phyloP scores from a whole-genome alignment of 257 asterid genomes.

The Scutellaria galericulata region DNA sequence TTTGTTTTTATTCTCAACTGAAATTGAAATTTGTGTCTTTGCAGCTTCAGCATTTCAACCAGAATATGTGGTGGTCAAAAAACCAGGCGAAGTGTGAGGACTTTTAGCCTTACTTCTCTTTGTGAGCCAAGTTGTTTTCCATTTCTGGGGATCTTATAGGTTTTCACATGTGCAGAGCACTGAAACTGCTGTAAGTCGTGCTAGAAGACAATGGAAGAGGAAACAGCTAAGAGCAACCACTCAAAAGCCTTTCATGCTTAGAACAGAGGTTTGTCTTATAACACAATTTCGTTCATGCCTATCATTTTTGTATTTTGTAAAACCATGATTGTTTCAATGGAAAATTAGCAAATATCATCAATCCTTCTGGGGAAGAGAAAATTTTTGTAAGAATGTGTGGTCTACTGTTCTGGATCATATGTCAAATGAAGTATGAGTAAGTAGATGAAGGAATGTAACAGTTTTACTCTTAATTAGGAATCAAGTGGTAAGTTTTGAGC shows the following conservation, averaged over 20 bases:
- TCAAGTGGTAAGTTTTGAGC: background rate
- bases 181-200: conserved; percentile 59
- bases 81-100: conserved; percentile 73
- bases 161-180: conserved; percentile 59
- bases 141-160: conserved; percentile 30
- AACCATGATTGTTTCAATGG: background rate
- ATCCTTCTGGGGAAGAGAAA: conserved; percentile 1
- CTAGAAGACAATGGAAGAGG: conserved; percentile 61
- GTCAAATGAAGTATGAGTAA: background rate
- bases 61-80: conserved; percentile 59
- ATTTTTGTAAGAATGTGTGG: background rate
- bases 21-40: conserved; percentile 31
- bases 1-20: conserved; percentile 33
- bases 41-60: conserved; percentile 56
- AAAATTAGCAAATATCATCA: conserved; percentile 1
- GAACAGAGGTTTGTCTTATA: conserved; percentile 69
- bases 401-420: background rate
- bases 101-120: conserved; percentile 13
- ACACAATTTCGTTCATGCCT: conserved; percentile 20
- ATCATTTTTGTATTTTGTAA: background rate
- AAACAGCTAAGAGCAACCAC: conserved; percentile 69
- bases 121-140: background rate
- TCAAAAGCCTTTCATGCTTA: conserved; percentile 88
- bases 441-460: background rate
- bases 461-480: background rate